Evolutionary conservation across 768 basidiomycete species (phyloP), one percentile per base, ranked within the genome.

Genomic region (Leccinum barrowsii): DNA sequence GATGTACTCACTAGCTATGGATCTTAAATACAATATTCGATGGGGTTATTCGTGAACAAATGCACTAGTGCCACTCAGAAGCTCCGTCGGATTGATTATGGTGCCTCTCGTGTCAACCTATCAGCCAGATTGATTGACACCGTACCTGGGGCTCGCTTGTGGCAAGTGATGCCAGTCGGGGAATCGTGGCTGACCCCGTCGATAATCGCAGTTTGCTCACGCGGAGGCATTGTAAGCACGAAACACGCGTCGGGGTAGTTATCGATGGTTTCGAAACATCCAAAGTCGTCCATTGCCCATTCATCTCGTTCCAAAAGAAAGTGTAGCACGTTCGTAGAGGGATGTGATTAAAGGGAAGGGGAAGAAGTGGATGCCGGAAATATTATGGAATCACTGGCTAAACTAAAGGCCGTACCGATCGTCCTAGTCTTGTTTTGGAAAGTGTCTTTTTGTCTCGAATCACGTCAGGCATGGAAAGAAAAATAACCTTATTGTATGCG

Each of bases 1-100:
- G 56, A 17, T 71, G 67, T 70, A 71, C 61, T 62, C 64, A 56
- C 35, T 65, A 65, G 58, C 56, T 58, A 44, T 51, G 59, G 59
- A 60, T 58, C 58, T 50, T 58, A 63, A 58, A 59, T 70, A 67
- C 47, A 48, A 48, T 48, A 48, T 49, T 59, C 54, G 44, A 50
- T 59, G 35, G 56, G 59, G 58, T 17, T 68, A 65, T 68, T 70
- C 12, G 47, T 17, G 35, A 40, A 55, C 37, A 35, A 37, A 6
- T 19, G 1, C 21, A 26, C 22, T 40, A 30, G 26, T 47, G n/a
- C 19, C 49, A 42, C 10, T 12, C 32, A 32, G 4, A 6, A n/a
- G 7, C 2, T 52, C 26, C 19, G 42, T 44, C 19, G 42, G 5
- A 42, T 7, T 5, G 15, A 30, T 19, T n/a, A 4, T 32, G 32